A percentile compares a stretch with the other conserved stretches of the same genome.
Evolutionary conservation across 2,329 filamentous ascomycete species (phyloP).

Genomic region (Epicoccum sorghinum): DNA sequence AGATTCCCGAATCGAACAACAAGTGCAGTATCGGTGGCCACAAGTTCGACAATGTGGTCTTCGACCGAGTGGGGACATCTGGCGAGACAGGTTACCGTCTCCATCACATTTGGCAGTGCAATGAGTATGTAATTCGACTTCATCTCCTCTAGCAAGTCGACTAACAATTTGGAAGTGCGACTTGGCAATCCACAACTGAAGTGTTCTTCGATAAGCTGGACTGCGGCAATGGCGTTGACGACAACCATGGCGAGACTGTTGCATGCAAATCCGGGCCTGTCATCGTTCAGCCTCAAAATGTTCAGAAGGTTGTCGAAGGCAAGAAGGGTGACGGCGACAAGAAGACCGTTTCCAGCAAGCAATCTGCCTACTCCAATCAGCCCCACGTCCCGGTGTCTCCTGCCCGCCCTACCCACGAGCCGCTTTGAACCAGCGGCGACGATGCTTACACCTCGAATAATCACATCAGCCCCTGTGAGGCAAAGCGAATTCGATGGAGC

Average conservation of each 20-base stretch:
- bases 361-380: not conserved
- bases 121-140: constrained; percentile 26
- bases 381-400: no score
- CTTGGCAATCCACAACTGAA: constrained; percentile 30
- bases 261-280: constrained; percentile 16
- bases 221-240: constrained; percentile 13
- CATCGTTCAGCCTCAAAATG: constrained; percentile 29
- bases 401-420: not conserved
- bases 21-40: constrained; percentile 27
- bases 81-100: constrained; percentile 32
- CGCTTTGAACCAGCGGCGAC: no score
- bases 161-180: constrained; percentile 11
- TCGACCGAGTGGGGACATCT: constrained; percentile 28
- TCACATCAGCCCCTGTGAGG: no score
- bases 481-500: no score
- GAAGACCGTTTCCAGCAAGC: not conserved
- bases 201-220: constrained; percentile 18
- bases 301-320: constrained; percentile 17
- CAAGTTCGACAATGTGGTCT: constrained; percentile 23
- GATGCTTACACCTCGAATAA: no score
- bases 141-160: not conserved
- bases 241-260: constrained; percentile 3
- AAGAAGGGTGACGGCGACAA: constrained; percentile 1
- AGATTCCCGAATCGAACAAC: constrained; percentile 25
- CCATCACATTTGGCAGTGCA: constrained; percentile 37